Evolutionary conservation across 179 eudicot species (phyloP), one percentile per base, ranked within the genome.

Genomic region (Gypsophila paniculata): DNA sequence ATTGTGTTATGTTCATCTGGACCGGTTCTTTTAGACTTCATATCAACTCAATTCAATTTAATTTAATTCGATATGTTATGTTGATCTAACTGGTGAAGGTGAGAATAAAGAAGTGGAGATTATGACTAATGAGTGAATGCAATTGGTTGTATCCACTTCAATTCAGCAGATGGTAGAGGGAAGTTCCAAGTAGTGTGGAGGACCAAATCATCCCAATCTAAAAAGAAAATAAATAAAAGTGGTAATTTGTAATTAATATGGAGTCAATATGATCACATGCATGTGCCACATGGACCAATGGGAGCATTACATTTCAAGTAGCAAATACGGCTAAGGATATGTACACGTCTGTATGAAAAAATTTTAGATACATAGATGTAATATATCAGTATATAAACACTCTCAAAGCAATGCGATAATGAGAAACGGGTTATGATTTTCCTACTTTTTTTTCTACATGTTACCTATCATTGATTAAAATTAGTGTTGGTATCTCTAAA

Each of bases 241-340:
- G 19, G 19, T 55, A 6, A 21, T 17, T 53, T 53, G 58, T 53
- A 29, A 29, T 29, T 29, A 29, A 29, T 29, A 29, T 53, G 58
- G 8, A 2, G 9, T 8, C 58, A 42, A 52, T 61, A 18, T 29
- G 12, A 19, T 74, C 38, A 42, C 9, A 62, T 74, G 76, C 9
- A 62, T 74, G 76, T 67, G 78, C 80, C 80, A 78, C 77, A 46
- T 76, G 80, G 78, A 71, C 73, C 82, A 72, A 72, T 76, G 11
- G 44, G 44, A 39, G 44, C 6, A 39, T 39, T 39, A 39, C 4
- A 2, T 39, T 39, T 10, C 65, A 61, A 0, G 65, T 32, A 5
- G 2, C 18, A 61, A 4, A 17, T 60, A 29, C 36, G 25, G 38
- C 64, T 25, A 7, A 57, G 26, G 11, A 2, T 6, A 13, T 57